Evolutionary conservation across 768 basidiomycete genomes (phyloP).

Genomic region (Pluteus cervinus): DNA sequence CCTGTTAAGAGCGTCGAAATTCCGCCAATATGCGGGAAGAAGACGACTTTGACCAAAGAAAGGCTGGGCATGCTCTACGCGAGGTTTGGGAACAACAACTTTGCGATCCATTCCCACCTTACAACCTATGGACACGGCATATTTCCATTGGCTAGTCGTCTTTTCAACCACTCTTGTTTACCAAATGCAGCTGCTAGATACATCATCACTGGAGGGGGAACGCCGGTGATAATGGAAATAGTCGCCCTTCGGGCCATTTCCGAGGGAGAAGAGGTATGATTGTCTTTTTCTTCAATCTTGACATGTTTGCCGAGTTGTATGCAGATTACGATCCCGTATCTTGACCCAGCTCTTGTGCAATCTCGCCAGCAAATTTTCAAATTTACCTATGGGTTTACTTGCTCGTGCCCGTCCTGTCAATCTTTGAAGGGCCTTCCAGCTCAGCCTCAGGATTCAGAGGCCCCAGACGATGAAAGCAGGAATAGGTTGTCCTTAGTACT

Average conservation of each 20-base stretch:
- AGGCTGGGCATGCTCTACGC: constrained; percentile 34
- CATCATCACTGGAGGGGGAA: constrained; percentile 27
- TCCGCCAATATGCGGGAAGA: constrained; percentile 27
- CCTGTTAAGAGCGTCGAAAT: constrained; percentile 17
- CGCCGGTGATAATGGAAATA: constrained; percentile 52
- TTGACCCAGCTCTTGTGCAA: constrained; percentile 70
- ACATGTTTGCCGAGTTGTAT: constrained; percentile 2
- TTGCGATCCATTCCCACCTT: constrained; percentile 69
- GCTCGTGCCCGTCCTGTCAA: constrained; percentile 53
- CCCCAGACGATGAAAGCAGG: constrained; percentile 22
- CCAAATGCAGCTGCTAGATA: constrained; percentile 71
- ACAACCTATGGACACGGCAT: constrained; percentile 66
- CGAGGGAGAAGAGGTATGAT: constrained; percentile 57
- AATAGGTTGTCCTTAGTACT: constrained; percentile 26
- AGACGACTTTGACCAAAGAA: constrained; percentile 18
- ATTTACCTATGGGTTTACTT: constrained; percentile 63
- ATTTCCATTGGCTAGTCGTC: constrained; percentile 71
- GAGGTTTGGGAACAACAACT: constrained; percentile 80
- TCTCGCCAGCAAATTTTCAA: constrained; percentile 53
- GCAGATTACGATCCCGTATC: constrained; percentile 70
- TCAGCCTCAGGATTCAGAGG: no score
- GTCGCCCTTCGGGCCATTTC: constrained; percentile 54
- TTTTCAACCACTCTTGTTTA: constrained; percentile 78
- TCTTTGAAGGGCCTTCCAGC: constrained; percentile 33
- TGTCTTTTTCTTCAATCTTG: not conserved